phyloP scores from a whole-genome alignment of 306 rosid genomes.

The Lathyrus oleraceus region DNA sequence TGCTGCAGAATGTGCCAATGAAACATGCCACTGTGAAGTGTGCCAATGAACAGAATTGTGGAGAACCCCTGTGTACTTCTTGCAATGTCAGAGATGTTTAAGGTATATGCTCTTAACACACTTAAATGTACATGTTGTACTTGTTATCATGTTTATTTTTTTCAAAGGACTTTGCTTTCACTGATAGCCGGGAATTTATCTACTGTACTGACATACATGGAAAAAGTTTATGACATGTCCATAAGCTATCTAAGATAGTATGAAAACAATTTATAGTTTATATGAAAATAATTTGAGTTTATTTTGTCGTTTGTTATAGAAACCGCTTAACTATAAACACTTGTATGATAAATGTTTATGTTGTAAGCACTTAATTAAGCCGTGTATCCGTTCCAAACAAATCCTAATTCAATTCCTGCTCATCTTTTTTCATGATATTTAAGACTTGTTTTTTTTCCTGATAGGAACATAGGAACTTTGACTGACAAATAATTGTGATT shows the following conservation, averaged over 20 bases:
- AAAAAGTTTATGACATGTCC: neutral
- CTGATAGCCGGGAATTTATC: neutral
- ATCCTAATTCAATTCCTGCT: neutral
- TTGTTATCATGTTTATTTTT: neutral
- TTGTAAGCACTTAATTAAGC: neutral
- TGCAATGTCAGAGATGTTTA: neutral
- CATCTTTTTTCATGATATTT: neutral
- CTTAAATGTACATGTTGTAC: neutral
- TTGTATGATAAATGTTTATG: neutral
- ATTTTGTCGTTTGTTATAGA: neutral
- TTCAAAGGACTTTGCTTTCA: neutral
- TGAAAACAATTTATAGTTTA: neutral
- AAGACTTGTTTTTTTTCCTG: neutral
- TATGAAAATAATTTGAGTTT: neutral
- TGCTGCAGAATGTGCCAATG: slow-evolving; percentile 5
- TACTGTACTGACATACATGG: neutral
- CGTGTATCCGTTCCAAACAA: neutral
- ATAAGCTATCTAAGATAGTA: neutral
- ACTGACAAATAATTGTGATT: neutral
- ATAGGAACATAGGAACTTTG: slow-evolving; percentile 9
- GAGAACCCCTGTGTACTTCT: neutral
- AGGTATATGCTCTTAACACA: slow-evolving; percentile 21
- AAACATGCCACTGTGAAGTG: neutral
- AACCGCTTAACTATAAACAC: neutral
- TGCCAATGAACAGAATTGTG: neutral